Evolutionary conservation across 164 flowering plant genomes (phyloP).

Genomic region (Macadamia tetraphylla): DNA sequence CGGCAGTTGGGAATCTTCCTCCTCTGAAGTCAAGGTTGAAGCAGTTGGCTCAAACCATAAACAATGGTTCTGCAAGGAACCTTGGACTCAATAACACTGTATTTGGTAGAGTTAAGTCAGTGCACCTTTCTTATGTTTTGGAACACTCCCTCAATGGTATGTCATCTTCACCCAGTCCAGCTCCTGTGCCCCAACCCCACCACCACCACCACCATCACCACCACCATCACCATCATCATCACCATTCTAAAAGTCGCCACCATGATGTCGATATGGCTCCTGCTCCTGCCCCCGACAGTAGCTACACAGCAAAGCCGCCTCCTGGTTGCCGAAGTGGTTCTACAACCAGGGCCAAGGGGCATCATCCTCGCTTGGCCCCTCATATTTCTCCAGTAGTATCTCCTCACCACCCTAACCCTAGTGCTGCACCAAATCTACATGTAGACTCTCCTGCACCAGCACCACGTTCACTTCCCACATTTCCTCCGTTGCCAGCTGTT

Average conservation of each 20-base stretch:
- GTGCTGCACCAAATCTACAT: conserved; percentile 26
- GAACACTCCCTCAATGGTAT: conserved; percentile 40
- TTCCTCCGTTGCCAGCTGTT: conserved; percentile 53
- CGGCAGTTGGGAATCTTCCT: conserved; percentile 58
- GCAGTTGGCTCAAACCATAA: conserved; percentile 77
- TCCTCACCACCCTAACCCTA: conserved; percentile 28
- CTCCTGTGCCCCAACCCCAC: conserved; percentile 33
- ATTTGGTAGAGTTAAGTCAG: conserved; percentile 83
- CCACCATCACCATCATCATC: conserved; percentile 23
- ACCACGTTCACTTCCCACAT: conserved; percentile 22
- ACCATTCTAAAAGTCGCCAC: conserved; percentile 31
- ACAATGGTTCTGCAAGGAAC: conserved; percentile 53
- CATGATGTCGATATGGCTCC: conserved; percentile 21
- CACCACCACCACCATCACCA: conserved; percentile 41
- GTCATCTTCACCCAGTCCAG: conserved; percentile 39
- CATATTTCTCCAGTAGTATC: conserved; percentile 32
- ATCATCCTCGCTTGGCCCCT: conserved; percentile 23
- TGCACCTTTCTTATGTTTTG: conserved; percentile 62
- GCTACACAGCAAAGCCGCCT: conserved; percentile 36
- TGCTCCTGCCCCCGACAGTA: conserved; percentile 18
- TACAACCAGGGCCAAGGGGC: conserved; percentile 22
- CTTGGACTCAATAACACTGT: conserved; percentile 78
- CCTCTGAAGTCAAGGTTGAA: conserved; percentile 21
- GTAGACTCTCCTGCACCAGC: conserved; percentile 31
- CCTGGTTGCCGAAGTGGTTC: conserved; percentile 28